Conservation (phyloP, 129 eudicot species). For the Pseudognaphalium luteoalbum region DNA sequence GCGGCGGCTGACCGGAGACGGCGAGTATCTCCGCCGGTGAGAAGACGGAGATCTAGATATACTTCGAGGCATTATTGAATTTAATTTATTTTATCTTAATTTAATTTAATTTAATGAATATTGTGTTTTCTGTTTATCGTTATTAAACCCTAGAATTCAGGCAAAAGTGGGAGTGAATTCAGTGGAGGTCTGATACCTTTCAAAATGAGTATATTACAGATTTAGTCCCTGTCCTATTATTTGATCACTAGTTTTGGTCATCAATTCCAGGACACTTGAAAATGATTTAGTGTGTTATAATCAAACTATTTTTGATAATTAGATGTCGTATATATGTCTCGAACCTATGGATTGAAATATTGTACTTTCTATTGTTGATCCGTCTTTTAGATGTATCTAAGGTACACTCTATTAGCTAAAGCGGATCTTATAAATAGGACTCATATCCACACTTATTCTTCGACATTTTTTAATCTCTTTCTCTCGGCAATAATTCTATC, state of each 20-base stretch:
- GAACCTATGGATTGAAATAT: too few species aligned
- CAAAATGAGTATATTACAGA: not conserved
- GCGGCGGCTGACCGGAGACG: conserved; percentile 43
- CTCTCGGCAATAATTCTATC: too few species aligned
- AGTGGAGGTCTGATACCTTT: not conserved
- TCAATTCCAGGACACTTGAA: too few species aligned
- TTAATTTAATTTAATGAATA: not conserved
- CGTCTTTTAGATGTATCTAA: too few species aligned
- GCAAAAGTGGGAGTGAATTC: not conserved
- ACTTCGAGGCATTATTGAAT: conserved; percentile 44
- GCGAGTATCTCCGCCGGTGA: conserved; percentile 52
- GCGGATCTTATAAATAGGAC: too few species aligned
- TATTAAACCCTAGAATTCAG: not conserved
- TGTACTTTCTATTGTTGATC: too few species aligned
- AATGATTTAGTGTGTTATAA: too few species aligned
- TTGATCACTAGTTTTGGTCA: not conserved
- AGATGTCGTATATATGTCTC: too few species aligned
- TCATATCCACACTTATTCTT: too few species aligned
- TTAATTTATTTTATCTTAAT: not conserved
- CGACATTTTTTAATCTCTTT: too few species aligned
- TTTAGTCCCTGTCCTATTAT: not conserved
- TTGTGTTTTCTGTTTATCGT: not conserved
- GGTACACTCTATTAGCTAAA: too few species aligned
- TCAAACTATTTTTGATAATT: too few species aligned
- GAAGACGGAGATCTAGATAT: conserved; percentile 61